These are phyloP conservation scores for Fusarium staphyleae DNA, from an alignment of 2,329 filamentous ascomycete species.

Conservation along the genomic window DNA sequence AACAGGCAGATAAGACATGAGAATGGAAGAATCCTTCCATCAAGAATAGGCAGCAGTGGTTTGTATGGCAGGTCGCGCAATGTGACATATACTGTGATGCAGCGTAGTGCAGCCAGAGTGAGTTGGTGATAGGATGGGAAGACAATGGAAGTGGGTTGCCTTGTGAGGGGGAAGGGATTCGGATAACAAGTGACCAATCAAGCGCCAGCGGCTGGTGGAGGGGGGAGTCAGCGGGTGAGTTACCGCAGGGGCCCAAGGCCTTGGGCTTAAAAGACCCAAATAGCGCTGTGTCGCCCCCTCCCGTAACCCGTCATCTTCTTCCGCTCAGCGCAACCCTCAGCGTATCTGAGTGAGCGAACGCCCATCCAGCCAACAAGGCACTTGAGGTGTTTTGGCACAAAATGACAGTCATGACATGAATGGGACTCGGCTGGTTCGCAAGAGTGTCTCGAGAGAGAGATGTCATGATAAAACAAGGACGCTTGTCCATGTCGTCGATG, in stretches of 20 bases:
- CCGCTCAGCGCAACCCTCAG: conserved; percentile 25
- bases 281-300: conserved; percentile 59
- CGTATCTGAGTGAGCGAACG: neutral
- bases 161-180: conserved; percentile 17
- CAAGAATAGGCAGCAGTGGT: neutral
- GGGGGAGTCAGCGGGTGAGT: conserved; percentile 33
- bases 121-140: conserved; percentile 19
- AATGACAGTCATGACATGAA: neutral
- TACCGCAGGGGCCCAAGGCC: conserved; percentile 38
- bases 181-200: conserved; percentile 33
- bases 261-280: conserved; percentile 64
- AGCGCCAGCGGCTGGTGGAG: conserved; percentile 15
- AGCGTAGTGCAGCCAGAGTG: conserved; percentile 10
- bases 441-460: too few species aligned
- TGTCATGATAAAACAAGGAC: conserved; percentile 8
- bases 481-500: conserved; percentile 17
- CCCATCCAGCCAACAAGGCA: conserved; percentile 9
- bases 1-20: neutral
- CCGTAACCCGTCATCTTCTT: conserved; percentile 41
- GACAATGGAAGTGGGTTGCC: conserved; percentile 22
- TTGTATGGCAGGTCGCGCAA: conserved; percentile 1
- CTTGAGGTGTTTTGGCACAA: conserved; percentile 13
- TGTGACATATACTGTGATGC: conserved; percentile 13
- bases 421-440: neutral
- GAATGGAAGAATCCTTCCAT: neutral